These are phyloP conservation scores for Cafeteria roenbergensis DNA, from an alignment of 108 stramenopile genomes.

Conservation along the genomic window DNA sequence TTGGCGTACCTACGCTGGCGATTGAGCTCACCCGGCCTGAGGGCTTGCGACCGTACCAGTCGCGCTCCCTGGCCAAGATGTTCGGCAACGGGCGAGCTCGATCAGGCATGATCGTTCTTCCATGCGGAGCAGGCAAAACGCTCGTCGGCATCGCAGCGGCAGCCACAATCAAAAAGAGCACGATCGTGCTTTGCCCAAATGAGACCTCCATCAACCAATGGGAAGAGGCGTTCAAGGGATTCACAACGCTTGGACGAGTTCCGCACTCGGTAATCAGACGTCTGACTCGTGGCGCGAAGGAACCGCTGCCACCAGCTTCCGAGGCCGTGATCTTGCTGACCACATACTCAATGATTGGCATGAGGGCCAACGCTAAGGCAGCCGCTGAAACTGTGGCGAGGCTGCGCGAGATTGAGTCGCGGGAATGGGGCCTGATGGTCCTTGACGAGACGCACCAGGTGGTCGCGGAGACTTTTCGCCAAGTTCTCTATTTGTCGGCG, in stretches of 20 bases:
- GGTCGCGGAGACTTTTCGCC: slow-evolving; percentile 80
- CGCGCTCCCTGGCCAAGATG: slow-evolving; percentile 65
- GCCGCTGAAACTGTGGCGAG: slow-evolving; percentile 66
- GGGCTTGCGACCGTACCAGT: slow-evolving; percentile 84
- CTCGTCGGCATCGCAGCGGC: slow-evolving; percentile 94
- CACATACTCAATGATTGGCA: slow-evolving; percentile 93
- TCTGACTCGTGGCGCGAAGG: slow-evolving; percentile 87
- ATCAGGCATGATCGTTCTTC: slow-evolving; percentile 95
- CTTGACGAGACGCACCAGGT: slow-evolving; percentile 97
- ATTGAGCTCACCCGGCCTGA: slow-evolving; percentile 84
- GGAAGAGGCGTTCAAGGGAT: slow-evolving; percentile 81
- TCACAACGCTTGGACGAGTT: slow-evolving; percentile 76
- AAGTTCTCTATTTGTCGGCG: slow-evolving; percentile 76
- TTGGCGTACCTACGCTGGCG: slow-evolving; percentile 65
- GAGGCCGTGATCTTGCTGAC: slow-evolving; percentile 80
- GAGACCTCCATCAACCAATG: slow-evolving; percentile 89
- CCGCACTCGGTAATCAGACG: too few relatives aligned
- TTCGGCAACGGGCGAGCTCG: slow-evolving; percentile 97
- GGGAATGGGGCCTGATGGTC: slow-evolving; percentile 95
- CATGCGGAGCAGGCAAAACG: slow-evolving; percentile 95
- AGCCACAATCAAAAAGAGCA: slow-evolving; percentile 82
- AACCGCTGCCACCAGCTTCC: slow-evolving; percentile 54
- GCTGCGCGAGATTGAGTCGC: slow-evolving; percentile 65
- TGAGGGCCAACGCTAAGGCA: slow-evolving; percentile 55
- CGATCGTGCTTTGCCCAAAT: slow-evolving; percentile 83